Evolutionary conservation across 768 basidiomycete genomes (phyloP), one percentile per base, ranked within the genome.

Genomic region (Naganishia onofrii): DNA sequence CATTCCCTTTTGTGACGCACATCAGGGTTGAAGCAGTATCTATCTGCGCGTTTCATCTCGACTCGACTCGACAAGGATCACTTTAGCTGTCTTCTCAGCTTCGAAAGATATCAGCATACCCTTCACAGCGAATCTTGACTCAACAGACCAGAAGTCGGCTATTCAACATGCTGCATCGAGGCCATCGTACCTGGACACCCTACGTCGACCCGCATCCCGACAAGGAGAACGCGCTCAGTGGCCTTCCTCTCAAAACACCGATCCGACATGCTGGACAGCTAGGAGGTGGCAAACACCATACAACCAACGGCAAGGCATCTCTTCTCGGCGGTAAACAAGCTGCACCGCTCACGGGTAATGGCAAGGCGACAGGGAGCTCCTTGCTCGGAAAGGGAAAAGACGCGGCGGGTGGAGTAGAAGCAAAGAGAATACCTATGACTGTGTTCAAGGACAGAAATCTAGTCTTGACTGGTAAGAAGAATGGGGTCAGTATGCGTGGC

Each of bases 191-290:
- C 19, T 63, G 60, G 60, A 44, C 60, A 17, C 60, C 60, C 9
- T 63, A 63, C 60, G 60, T 63, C 38, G 60, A 63, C 60, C 60
- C 60, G 21, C 60, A 63, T 28, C 60, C 60, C 12, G 60, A 63
- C 36, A 63, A 63, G 60, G 60, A 63, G 38, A 63, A 63, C 60
- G n/a, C 60, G 38, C 60, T 63, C 42, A 26, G 38, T 10, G 38
- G n/a, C 19, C 60, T 63, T 23, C 60, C 60, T 36, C 42, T 63
- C 21, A 63, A 63, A 34, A 63, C 60, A 26, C 60, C 60, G 5
- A 34, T 63, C 36, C 60, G 60, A 21, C 60, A 44, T 21, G 60
- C 23, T 23, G 57, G 32, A 38, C 29, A 36, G 13, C 17, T 58
- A 8, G 60, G 38, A 63, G 60, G 60, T 12, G 36, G 21, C 7